Evolutionary conservation across 2,329 filamentous ascomycete genomes (phyloP).

Genomic region (Diaporthe sp.): DNA sequence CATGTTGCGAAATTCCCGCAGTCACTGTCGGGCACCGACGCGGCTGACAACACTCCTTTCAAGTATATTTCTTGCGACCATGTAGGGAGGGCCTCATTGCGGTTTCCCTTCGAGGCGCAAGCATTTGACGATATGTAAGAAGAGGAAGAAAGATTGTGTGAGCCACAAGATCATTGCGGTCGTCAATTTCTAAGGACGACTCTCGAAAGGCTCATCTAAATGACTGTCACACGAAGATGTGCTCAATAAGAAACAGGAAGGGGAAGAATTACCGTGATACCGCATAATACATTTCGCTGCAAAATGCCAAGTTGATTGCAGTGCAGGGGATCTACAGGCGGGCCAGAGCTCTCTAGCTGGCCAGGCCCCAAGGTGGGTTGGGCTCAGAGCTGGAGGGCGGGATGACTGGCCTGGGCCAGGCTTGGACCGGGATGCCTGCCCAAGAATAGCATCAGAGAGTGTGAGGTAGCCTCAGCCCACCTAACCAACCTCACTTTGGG

Average conservation of each 20-base stretch:
- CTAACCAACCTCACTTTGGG: constrained; percentile 2
- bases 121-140: not conserved
- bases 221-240: not conserved
- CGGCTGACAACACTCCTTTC: not conserved
- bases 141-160: not conserved
- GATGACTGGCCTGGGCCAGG: constrained; percentile 6
- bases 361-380: not conserved
- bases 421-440: constrained; percentile 32
- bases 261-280: not conserved
- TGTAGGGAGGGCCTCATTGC: not conserved
- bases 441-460: constrained; percentile 37
- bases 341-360: constrained; percentile 21
- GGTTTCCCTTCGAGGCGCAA: not conserved
- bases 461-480: constrained; percentile 29
- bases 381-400: not conserved
- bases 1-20: not conserved
- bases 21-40: constrained; percentile 1
- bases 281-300: not conserved
- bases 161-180: not conserved
- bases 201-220: not conserved
- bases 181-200: not conserved
- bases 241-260: not conserved
- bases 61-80: not conserved
- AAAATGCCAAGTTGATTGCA: not conserved
- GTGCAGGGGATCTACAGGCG: constrained; percentile 3